These are phyloP conservation scores for Plectranthus barbatus DNA, from an alignment of 257 asterid species.

Conservation along the genomic window DNA sequence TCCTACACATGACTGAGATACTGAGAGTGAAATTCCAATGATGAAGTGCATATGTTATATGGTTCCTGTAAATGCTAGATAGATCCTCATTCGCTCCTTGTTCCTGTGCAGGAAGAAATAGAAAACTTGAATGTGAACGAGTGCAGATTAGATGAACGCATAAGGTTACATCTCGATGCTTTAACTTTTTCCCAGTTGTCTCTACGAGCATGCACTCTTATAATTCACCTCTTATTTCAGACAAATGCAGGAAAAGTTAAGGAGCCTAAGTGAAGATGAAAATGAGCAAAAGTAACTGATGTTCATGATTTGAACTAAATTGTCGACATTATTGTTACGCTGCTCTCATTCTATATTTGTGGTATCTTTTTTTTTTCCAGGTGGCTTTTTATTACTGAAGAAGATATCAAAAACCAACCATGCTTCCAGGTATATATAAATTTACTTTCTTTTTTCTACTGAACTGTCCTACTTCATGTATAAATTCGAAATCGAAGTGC, in stretches of 20 bases:
- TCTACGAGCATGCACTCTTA: conserved; percentile 11
- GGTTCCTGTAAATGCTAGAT: background rate
- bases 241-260: conserved; percentile 56
- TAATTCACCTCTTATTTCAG: conserved; percentile 24
- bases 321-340: background rate
- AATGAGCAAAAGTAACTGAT: conserved; percentile 41
- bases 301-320: background rate
- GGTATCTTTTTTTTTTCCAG: conserved; percentile 28
- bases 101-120: conserved; percentile 48
- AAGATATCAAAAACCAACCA: conserved; percentile 72
- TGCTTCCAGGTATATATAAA: conserved; percentile 70
- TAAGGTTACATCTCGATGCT: conserved; percentile 30
- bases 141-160: conserved; percentile 39
- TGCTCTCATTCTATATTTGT: background rate
- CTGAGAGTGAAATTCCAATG: background rate
- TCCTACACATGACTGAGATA: background rate
- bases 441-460: conserved; percentile 16
- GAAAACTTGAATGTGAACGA: conserved; percentile 47
- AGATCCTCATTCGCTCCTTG: conserved; percentile 13
- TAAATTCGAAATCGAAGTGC: conserved; percentile 85
- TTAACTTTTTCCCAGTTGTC: background rate
- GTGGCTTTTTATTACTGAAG: conserved; percentile 88
- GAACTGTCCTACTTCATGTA: conserved; percentile 25
- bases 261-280: conserved; percentile 61
- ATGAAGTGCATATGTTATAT: background rate